phyloP scores from a whole-genome alignment of 371 early-diverging fungal genomes.

The Homolaphlyctis polyrhiza region DNA sequence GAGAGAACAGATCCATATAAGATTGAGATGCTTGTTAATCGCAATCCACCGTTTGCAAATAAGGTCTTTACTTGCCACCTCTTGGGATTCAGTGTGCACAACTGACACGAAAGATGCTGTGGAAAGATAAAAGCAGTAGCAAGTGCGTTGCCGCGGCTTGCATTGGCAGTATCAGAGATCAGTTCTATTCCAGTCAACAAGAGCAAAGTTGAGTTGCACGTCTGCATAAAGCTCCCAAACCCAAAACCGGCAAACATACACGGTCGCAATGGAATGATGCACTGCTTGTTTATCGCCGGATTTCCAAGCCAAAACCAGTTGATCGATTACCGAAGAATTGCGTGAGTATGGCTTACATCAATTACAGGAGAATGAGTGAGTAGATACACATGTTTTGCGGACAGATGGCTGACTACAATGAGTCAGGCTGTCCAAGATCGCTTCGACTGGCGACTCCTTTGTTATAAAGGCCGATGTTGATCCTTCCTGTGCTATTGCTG shows the following conservation, averaged over 20 bases:
- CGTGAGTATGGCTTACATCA: constrained; percentile 16
- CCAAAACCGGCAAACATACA: constrained; percentile 10
- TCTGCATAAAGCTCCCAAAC: constrained; percentile 22
- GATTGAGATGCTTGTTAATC: constrained; percentile 30
- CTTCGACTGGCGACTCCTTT: no score
- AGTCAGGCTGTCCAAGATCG: no score
- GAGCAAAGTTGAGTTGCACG: constrained; percentile 16
- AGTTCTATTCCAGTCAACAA: background rate
- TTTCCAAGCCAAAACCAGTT: constrained; percentile 20
- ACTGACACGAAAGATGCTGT: no score
- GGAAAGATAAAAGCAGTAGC: no score
- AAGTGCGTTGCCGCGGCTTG: constrained; percentile 31
- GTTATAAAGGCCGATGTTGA: no score
- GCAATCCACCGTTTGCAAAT: constrained; percentile 37
- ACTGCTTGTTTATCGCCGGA: constrained; percentile 18
- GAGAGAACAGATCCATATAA: constrained; percentile 16
- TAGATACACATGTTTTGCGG: no score
- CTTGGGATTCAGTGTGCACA: no score
- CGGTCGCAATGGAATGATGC: constrained; percentile 12
- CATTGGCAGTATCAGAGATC: constrained; percentile 23
- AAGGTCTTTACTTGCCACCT: no score
- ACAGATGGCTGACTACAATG: no score
- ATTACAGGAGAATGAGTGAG: no score
- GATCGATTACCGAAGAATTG: constrained; percentile 28
- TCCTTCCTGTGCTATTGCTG: no score